Evolutionary conservation across 495 filamentous ascomycete genomes (phyloP), one percentile per base, ranked within the genome.

Genomic region (Oidiodendron maius): DNA sequence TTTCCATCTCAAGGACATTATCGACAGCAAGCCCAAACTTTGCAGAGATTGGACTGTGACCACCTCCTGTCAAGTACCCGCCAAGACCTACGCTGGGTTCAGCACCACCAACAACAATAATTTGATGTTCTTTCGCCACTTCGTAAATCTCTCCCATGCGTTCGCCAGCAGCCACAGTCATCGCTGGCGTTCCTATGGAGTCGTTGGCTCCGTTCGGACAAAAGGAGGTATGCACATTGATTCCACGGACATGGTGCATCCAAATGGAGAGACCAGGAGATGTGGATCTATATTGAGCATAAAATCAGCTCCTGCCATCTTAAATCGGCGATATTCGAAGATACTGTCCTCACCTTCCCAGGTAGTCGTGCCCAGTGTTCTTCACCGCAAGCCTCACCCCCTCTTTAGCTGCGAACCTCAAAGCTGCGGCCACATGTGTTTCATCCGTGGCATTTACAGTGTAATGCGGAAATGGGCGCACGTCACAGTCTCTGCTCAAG

Each of bases 381-480:
- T 79, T 77, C 38, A 87, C 66, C 20, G 83, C 61, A 8, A 86
- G 52, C 15, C 81, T 66, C 46, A 86, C 71, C 38, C 80, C 76
- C 42, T 78, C 57, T 23, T 69, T 23, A n/a, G 43, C 42, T 3
- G 35, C 50, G 1, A 35, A 48, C 13, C 9, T 20, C 22, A 41
- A 17, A 8, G 46, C 46, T 16, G 35, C 57, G 0, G 53, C 52
- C 32, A 68, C 40, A 32, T 66, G 62, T 1, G 47, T 11, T 10
- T 59, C 57, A 3, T 28, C 57, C 1, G 59, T 61, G 3, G 64
- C 65, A 47, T 66, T 65, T 11, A 69, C 64, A 25, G 62, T 50
- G 38, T 66, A 69, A 23, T 36, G 42, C 13, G 64, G 64, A 20
- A 56, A 13, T 60, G 35, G 35, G n/a, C 46, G 23, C n/a, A 48